Conservation (phyloP, 108 stramenopile genomes). For the Pseudonitzschia delicatissima region DNA sequence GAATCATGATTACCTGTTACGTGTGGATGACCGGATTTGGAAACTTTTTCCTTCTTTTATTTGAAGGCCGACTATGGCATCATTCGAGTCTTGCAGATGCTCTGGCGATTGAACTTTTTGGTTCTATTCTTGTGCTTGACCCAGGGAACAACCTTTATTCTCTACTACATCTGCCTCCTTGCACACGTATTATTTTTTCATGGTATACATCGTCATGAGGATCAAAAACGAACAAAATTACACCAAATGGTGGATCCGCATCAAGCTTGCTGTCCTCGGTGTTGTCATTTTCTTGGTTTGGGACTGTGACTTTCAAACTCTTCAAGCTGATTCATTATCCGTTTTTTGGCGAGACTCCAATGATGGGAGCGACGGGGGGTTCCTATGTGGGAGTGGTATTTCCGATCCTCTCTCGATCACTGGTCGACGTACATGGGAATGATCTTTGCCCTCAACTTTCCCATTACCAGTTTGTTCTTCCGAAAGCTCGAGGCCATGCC, state of each 20-base stretch:
- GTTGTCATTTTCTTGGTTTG: slow-evolving; percentile 85
- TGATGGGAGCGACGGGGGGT: slow-evolving; percentile 77
- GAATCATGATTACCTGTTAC: slow-evolving; percentile 97
- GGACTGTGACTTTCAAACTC: slow-evolving; percentile 77
- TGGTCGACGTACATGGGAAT: slow-evolving; percentile 95
- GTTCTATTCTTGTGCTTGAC: slow-evolving; percentile 89
- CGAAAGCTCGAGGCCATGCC: slow-evolving; percentile 80
- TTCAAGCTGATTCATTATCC: slow-evolving; percentile 76
- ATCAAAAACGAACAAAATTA: slow-evolving; percentile 72
- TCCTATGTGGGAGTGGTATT: slow-evolving; percentile 97
- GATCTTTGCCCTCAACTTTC: slow-evolving; percentile 92
- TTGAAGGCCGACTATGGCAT: slow-evolving; percentile 88
- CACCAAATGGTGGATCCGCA: slow-evolving; percentile 85
- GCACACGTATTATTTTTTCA: slow-evolving; percentile 96
- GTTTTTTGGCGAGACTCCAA: slow-evolving; percentile 75
- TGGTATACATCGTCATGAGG: slow-evolving; percentile 93
- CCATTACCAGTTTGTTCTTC: slow-evolving; percentile 82
- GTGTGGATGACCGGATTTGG: slow-evolving; percentile 99
- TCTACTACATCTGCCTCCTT: slow-evolving; percentile 98
- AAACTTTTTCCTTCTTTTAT: slow-evolving; percentile 95
- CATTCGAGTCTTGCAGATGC: slow-evolving; percentile 93
- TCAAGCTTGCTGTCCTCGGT: slow-evolving; percentile 77
- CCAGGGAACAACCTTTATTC: slow-evolving; percentile 93
- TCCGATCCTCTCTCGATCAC: slow-evolving; percentile 93
- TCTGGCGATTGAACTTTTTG: slow-evolving; percentile 97